phyloP scores from a whole-genome alignment of 345 rosid genomes.

The Pelargonium nanum region DNA sequence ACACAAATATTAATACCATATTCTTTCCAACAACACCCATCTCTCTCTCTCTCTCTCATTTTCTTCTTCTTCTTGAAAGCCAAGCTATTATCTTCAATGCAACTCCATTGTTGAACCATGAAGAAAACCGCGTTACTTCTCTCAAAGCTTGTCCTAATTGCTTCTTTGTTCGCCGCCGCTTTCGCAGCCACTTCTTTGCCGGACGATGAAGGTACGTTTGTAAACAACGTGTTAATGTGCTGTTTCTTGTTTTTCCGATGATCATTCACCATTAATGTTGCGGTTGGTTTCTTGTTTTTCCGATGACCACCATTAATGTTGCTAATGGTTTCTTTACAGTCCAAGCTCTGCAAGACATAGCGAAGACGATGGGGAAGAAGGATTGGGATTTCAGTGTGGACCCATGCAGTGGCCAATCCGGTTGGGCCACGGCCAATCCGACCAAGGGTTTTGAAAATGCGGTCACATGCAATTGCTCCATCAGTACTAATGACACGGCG shows the following conservation, averaged over 20 bases:
- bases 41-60: too few relatives aligned
- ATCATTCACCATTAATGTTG: too few relatives aligned
- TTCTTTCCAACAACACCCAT: too few relatives aligned
- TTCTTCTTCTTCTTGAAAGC: too few relatives aligned
- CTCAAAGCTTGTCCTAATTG: not conserved
- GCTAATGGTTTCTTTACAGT: slow-evolving; percentile 17
- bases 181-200: not conserved
- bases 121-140: not conserved
- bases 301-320: too few relatives aligned
- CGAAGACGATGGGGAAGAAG: slow-evolving; percentile 28
- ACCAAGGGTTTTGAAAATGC: slow-evolving; percentile 6
- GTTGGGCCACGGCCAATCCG: slow-evolving; percentile 20
- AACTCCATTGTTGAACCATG: too few relatives aligned
- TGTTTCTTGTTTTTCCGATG: too few relatives aligned
- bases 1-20: too few relatives aligned
- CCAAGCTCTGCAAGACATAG: slow-evolving; percentile 32
- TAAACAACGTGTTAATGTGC: too few relatives aligned
- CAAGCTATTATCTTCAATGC: too few relatives aligned
- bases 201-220: not conserved
- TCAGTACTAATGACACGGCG: slow-evolving; percentile 11
- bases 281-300: too few relatives aligned
- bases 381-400: slow-evolving; percentile 44
- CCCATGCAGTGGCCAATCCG: slow-evolving; percentile 34
- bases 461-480: slow-evolving; percentile 37
- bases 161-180: not conserved